phyloP scores from a whole-genome alignment of 441 rosid genomes.

The Adansonia madagascariensis region DNA sequence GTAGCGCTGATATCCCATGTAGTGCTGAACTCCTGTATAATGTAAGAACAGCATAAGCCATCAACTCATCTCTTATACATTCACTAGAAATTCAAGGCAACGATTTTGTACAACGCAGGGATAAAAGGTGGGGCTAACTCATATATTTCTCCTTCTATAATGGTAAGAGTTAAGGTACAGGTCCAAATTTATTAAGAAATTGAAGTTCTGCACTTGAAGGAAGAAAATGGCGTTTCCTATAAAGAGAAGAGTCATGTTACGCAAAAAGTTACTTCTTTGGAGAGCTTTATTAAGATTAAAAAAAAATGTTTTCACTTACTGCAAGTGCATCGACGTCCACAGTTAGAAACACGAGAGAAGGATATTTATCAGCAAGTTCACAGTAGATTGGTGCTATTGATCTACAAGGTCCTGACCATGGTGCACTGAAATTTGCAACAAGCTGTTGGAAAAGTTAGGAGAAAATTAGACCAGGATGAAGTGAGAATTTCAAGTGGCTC shows the following conservation, averaged over 20 bases:
- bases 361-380: conserved; percentile 56
- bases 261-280: neutral
- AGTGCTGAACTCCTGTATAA: conserved; percentile 59
- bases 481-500: neutral
- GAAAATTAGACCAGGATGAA: neutral
- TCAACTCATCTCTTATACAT: no score
- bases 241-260: no score
- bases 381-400: conserved; percentile 45
- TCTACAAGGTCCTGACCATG: conserved; percentile 63
- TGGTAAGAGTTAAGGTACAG: no score
- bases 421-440: conserved; percentile 61
- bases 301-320: conserved; percentile 41
- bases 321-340: conserved; percentile 65
- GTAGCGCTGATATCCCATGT: conserved; percentile 71
- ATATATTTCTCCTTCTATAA: no score
- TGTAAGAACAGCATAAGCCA: neutral
- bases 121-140: no score
- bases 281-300: neutral
- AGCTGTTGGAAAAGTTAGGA: conserved; percentile 44
- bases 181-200: neutral
- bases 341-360: conserved; percentile 52
- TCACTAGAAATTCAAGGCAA: no score
- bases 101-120: no score
- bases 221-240: neutral
- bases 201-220: neutral